Evolutionary conservation across 2,329 filamentous ascomycete genomes (phyloP).

Genomic region (Penicillium verrucosum): DNA sequence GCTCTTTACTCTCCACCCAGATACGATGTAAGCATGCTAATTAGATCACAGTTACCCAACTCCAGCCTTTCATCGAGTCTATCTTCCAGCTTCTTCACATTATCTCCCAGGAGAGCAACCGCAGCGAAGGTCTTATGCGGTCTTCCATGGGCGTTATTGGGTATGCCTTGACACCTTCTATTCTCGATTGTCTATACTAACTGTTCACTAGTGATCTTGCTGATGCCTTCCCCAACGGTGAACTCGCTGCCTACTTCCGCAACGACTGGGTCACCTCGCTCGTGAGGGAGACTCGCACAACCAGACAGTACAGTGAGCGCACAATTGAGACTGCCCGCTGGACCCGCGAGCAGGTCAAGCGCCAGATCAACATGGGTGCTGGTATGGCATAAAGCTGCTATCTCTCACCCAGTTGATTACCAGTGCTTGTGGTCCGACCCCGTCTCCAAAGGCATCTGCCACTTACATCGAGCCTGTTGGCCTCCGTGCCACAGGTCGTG

Average conservation of each 20-base stretch:
- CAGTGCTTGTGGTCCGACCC: not conserved
- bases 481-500: not conserved
- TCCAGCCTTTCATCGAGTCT: conserved; percentile 74
- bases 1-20: not conserved
- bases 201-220: conserved; percentile 70
- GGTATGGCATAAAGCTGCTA: conserved; percentile 36
- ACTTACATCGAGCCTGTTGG: not conserved
- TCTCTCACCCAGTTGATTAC: conserved; percentile 10
- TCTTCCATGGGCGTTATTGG: conserved; percentile 97
- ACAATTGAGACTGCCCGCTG: conserved; percentile 94
- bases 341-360: conserved; percentile 96
- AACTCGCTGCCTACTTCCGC: conserved; percentile 80
- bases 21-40: conserved; percentile 7
- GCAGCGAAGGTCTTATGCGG: conserved; percentile 85
- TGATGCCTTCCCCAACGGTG: conserved; percentile 87
- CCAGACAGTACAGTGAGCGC: conserved; percentile 77
- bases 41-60: conserved; percentile 55
- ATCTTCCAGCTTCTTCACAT: conserved; percentile 85
- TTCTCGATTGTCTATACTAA: conserved; percentile 34
- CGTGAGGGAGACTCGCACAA: conserved; percentile 87
- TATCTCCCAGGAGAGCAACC: conserved; percentile 77
- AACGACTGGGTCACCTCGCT: conserved; percentile 85
- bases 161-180: conserved; percentile 51
- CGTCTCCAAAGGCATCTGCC: not conserved
- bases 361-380: conserved; percentile 56